Evolutionary conservation across 1,139 yeast species (phyloP).

Genomic region (Keqinozyma sinolaborantium): DNA sequence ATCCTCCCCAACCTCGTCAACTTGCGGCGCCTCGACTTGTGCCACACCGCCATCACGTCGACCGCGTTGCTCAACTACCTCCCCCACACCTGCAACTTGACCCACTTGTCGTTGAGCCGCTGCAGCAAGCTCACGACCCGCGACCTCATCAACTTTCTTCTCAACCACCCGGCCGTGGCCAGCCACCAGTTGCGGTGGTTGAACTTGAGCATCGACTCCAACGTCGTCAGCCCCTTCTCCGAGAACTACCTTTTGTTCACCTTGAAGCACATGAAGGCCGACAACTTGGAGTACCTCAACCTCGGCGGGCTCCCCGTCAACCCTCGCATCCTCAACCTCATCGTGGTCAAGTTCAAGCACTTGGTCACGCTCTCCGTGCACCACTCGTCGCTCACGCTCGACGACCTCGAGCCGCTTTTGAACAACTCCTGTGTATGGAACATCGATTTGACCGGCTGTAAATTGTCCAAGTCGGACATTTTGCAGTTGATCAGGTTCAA

Average conservation of each 20-base stretch:
- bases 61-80: constrained; percentile 44
- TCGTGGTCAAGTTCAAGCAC: constrained; percentile 50
- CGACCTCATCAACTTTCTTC: constrained; percentile 67
- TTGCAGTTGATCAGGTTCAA: constrained; percentile 25
- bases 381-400: constrained; percentile 50
- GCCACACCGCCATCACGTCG: constrained; percentile 75
- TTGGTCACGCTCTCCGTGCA: constrained; percentile 64
- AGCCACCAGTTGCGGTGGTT: constrained; percentile 66
- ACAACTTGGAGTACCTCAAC: constrained; percentile 54
- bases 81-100: constrained; percentile 54
- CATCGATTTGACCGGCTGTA: constrained; percentile 40
- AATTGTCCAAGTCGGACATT: constrained; percentile 20
- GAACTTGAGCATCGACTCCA: constrained; percentile 68
- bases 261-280: constrained; percentile 51
- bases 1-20: constrained; percentile 57
- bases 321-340: constrained; percentile 48
- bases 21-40: constrained; percentile 69
- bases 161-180: constrained; percentile 68
- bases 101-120: constrained; percentile 76
- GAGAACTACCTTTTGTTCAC: constrained; percentile 58
- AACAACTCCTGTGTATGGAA: constrained; percentile 24
- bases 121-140: constrained; percentile 76
- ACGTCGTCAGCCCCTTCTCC: constrained; percentile 61
- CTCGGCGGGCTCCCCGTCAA: constrained; percentile 75
- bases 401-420: constrained; percentile 48